phyloP scores from a whole-genome alignment of 805 yeast genomes.

The Ogataea glucozyma region DNA sequence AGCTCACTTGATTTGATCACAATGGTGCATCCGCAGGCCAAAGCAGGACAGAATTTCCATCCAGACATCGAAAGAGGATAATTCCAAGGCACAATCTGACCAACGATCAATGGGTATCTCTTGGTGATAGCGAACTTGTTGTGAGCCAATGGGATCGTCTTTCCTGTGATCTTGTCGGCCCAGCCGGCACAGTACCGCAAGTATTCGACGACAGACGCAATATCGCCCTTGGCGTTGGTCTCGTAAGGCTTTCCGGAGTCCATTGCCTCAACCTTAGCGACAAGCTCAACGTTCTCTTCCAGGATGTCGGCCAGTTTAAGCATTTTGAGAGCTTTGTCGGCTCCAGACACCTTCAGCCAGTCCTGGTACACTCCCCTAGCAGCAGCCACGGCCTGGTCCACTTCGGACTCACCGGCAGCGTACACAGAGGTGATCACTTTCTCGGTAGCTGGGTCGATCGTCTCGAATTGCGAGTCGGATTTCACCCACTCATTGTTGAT shows the following conservation, averaged over 20 bases:
- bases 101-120: slow-evolving; percentile 67
- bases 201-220: slow-evolving; percentile 46
- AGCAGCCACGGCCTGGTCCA: slow-evolving; percentile 51
- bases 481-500: slow-evolving; percentile 54
- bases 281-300: slow-evolving; percentile 48
- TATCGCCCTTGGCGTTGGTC: slow-evolving; percentile 50
- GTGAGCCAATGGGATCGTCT: slow-evolving; percentile 38
- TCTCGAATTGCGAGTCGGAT: slow-evolving; percentile 42
- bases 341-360: slow-evolving; percentile 49
- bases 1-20: slow-evolving; percentile 75
- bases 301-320: slow-evolving; percentile 51
- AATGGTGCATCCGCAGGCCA: slow-evolving; percentile 75
- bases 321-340: slow-evolving; percentile 43
- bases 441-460: slow-evolving; percentile 53
- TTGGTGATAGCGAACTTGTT: slow-evolving; percentile 64
- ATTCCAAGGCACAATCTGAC: slow-evolving; percentile 73
- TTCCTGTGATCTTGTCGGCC: slow-evolving; percentile 58
- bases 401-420: slow-evolving; percentile 48
- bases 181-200: slow-evolving; percentile 60
- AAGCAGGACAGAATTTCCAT: slow-evolving; percentile 83
- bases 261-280: slow-evolving; percentile 52
- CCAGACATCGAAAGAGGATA: slow-evolving; percentile 71
- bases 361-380: slow-evolving; percentile 47
- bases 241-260: slow-evolving; percentile 58
- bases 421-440: slow-evolving; percentile 47